phyloP scores from a whole-genome alignment of 129 eudicot genomes.

The Helianthus annuus region DNA sequence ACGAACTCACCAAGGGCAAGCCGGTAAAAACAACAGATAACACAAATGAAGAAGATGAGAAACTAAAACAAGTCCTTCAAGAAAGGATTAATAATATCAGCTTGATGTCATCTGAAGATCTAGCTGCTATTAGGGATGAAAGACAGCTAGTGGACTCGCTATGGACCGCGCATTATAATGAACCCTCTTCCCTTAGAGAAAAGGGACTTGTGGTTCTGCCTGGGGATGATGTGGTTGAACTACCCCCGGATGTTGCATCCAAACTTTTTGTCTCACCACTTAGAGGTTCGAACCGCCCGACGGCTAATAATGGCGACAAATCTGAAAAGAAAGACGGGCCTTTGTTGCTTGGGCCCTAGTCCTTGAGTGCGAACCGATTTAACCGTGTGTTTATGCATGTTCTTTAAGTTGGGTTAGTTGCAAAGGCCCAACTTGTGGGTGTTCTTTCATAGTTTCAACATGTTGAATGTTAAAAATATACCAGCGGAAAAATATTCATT shows the following conservation, averaged over 20 bases:
- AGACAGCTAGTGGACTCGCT: conserved; percentile 78
- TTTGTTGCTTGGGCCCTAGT: conserved; percentile 69
- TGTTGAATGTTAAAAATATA: no score
- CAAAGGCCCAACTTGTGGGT: no score
- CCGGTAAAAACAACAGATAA: conserved; percentile 20
- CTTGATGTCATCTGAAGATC: conserved; percentile 74
- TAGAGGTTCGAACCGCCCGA: conserved; percentile 45
- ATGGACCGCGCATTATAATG: conserved; percentile 59
- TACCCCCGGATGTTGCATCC: conserved; percentile 86
- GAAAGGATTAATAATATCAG: conserved; percentile 71
- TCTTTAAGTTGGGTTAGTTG: no score
- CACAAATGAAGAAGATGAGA: conserved; percentile 50
- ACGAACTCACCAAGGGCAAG: conserved; percentile 56
- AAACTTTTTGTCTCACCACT: conserved; percentile 77
- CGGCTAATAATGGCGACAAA: conserved; percentile 19
- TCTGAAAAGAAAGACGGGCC: conserved; percentile 55
- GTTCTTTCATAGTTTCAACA: no score
- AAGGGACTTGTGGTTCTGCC: conserved; percentile 84
- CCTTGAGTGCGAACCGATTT: conserved; percentile 18
- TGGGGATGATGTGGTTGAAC: conserved; percentile 54
- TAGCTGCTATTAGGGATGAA: conserved; percentile 75
- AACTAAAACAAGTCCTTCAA: conserved; percentile 64
- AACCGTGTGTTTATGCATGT: not conserved
- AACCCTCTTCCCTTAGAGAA: conserved; percentile 78
- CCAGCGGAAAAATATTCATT: no score